phyloP scores from a whole-genome alignment of 441 rosid genomes.

The Arabidopsis hybrid region DNA sequence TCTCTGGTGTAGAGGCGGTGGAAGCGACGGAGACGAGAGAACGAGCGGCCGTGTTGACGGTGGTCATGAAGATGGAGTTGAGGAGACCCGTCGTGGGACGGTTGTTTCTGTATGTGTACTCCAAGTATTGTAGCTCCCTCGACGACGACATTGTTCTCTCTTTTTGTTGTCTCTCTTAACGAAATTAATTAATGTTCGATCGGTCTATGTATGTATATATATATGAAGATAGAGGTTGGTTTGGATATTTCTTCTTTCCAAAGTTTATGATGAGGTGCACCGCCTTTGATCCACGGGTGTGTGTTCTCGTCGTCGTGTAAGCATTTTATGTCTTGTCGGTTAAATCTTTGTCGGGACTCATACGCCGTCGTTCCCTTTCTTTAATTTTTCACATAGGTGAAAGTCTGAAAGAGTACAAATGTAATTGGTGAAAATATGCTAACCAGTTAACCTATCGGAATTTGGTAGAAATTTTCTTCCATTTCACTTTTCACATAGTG shows the following conservation, averaged over 20 bases:
- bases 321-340: conserved; percentile 35
- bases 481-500: too few relatives aligned
- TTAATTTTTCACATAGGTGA: not conserved
- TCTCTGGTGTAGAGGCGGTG: conserved; percentile 48
- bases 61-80: conserved; percentile 67
- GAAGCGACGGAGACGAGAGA: conserved; percentile 66
- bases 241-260: conserved; percentile 42
- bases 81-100: conserved; percentile 54
- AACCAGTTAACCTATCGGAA: too few relatives aligned
- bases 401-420: too few relatives aligned
- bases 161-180: conserved; percentile 4
- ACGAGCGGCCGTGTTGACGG: conserved; percentile 65
- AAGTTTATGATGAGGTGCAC: conserved; percentile 45
- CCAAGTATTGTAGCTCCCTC: conserved; percentile 48
- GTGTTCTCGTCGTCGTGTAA: conserved; percentile 43
- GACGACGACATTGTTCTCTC: conserved; percentile 36
- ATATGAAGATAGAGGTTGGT: conserved; percentile 33
- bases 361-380: conserved; percentile 16
- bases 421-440: too few relatives aligned
- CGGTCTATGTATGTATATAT: not conserved
- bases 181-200: not conserved
- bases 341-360: conserved; percentile 22
- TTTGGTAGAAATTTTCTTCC: too few relatives aligned
- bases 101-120: conserved; percentile 47
- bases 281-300: conserved; percentile 45